Evolutionary conservation across 2,329 filamentous ascomycete genomes (phyloP).

Genomic region (Orbilia ellipsospora): DNA sequence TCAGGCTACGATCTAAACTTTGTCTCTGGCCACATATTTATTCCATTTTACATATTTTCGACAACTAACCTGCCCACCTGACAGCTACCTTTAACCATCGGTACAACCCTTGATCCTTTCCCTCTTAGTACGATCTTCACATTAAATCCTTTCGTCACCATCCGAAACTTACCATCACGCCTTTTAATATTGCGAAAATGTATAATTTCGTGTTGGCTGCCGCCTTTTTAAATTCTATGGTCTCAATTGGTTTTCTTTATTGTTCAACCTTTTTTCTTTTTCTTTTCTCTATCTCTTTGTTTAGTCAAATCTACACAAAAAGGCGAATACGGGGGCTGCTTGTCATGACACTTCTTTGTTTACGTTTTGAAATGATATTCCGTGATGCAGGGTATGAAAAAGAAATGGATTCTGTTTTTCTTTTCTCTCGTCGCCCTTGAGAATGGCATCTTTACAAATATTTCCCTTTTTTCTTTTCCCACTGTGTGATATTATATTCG

Average conservation of each 20-base stretch:
- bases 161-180: conserved; percentile 11
- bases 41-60: conserved; percentile 19
- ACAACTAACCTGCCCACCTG: conserved; percentile 6
- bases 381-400: conserved; percentile 47
- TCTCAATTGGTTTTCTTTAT: conserved; percentile 11
- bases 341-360: conserved; percentile 34
- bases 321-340: conserved; percentile 53
- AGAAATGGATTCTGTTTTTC: conserved; percentile 46
- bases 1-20: conserved; percentile 26
- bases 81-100: conserved; percentile 2
- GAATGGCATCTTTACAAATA: conserved; percentile 23
- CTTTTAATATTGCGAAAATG: conserved; percentile 43
- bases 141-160: no score
- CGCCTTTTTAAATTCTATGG: no score
- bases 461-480: conserved; percentile 15
- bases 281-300: conserved; percentile 44
- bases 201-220: conserved; percentile 30
- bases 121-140: no score
- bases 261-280: conserved; percentile 3
- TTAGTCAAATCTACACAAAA: conserved; percentile 55
- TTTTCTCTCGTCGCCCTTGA: conserved; percentile 23
- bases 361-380: conserved; percentile 40
- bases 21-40: not conserved
- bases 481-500: conserved; percentile 54
- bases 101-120: no score